Conservation (phyloP, 148 eudicot species). For the Chenopodium formosanum region DNA sequence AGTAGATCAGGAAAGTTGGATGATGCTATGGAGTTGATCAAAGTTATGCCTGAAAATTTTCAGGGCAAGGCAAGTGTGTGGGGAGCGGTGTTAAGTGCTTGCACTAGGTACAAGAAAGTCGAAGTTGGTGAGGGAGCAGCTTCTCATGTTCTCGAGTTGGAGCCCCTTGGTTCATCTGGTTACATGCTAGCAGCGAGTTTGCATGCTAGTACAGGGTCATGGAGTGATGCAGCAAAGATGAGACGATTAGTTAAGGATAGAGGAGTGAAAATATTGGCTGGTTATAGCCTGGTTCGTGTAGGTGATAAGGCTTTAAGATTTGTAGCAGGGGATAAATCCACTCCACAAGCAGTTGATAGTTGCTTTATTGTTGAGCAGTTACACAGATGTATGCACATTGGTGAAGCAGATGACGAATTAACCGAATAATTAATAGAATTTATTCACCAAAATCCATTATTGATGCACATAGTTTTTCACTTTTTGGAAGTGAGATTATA, state of each 20-base stretch:
- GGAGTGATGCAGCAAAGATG: constrained; percentile 61
- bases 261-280: constrained; percentile 52
- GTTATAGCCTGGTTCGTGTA: constrained; percentile 62
- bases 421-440: background rate
- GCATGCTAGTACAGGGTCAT: constrained; percentile 61
- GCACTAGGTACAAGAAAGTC: constrained; percentile 40
- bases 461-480: no score
- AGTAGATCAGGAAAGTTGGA: constrained; percentile 72
- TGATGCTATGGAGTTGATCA: constrained; percentile 49
- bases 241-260: constrained; percentile 58
- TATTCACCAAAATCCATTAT: no score
- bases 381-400: constrained; percentile 50
- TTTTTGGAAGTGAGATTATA: no score
- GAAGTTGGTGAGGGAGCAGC: constrained; percentile 46
- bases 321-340: constrained; percentile 56
- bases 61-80: constrained; percentile 58
- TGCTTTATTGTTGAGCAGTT: constrained; percentile 36
- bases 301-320: constrained; percentile 46
- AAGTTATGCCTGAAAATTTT: constrained; percentile 37
- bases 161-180: constrained; percentile 64
- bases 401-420: constrained; percentile 22
- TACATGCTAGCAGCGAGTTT: constrained; percentile 67
- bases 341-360: constrained; percentile 30
- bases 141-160: constrained; percentile 55
- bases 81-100: constrained; percentile 78